phyloP scores from a whole-genome alignment of 495 filamentous ascomycete species.

The Beverwykella pulmonaria region DNA sequence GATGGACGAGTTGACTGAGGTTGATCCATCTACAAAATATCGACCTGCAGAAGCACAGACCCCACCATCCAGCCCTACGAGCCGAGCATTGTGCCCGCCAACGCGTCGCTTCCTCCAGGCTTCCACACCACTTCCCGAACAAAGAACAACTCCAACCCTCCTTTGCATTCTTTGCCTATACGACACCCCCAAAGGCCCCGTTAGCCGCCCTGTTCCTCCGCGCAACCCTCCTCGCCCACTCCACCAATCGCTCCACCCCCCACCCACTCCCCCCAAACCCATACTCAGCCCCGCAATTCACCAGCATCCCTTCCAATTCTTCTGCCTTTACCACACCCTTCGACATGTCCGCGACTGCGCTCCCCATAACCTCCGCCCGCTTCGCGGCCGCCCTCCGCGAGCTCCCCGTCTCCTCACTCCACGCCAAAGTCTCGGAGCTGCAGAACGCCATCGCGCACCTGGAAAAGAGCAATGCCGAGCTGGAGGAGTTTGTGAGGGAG shows the following conservation, averaged over 20 bases:
- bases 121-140: neutral
- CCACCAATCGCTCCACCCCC: neutral
- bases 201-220: neutral
- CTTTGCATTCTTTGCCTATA: neutral
- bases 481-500: slow-evolving; percentile 51
- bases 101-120: neutral
- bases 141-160: neutral
- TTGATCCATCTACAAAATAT: neutral
- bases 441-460: slow-evolving; percentile 83
- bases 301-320: neutral
- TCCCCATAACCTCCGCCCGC: slow-evolving; percentile 62
- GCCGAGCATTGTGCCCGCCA: neutral
- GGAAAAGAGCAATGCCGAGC: slow-evolving; percentile 68
- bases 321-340: neutral
- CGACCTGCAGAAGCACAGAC: neutral
- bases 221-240: neutral
- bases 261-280: slow-evolving; percentile 10
- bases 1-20: neutral
- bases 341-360: slow-evolving; percentile 52
- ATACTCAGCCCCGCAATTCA: slow-evolving; percentile 12
- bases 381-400: slow-evolving; percentile 74
- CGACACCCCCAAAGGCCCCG: slow-evolving; percentile 3
- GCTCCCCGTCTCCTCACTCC: slow-evolving; percentile 70
- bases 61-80: neutral
- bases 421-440: slow-evolving; percentile 79